Conservation (phyloP, 192 early-diverging fungal species). For the Linnemannia zychae region DNA sequence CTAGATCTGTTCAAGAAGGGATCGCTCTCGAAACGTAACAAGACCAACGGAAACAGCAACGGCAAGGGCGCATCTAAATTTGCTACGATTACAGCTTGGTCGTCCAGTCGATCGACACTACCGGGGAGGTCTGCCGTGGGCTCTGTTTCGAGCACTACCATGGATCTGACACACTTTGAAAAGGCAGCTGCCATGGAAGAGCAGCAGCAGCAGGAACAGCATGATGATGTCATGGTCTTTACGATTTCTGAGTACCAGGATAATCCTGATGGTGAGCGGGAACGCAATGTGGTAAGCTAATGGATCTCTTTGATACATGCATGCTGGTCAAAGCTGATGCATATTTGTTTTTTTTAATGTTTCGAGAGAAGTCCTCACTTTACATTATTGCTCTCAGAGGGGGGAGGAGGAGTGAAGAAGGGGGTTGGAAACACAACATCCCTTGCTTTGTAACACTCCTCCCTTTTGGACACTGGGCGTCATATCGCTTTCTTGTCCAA, state of each 20-base stretch:
- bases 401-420: neutral
- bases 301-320: neutral
- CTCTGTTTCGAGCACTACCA: constrained; percentile 39
- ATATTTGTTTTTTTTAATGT: neutral
- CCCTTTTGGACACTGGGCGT: constrained; percentile 15
- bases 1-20: constrained; percentile 51
- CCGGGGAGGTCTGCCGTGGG: constrained; percentile 14
- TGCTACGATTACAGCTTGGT: constrained; percentile 48
- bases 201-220: neutral
- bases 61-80: constrained; percentile 46
- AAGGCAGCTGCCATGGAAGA: neutral
- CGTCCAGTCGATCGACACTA: constrained; percentile 28
- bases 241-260: constrained; percentile 36
- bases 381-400: neutral
- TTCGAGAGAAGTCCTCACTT: neutral
- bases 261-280: constrained; percentile 56
- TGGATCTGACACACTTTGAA: constrained; percentile 39
- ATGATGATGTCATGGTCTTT: constrained; percentile 34
- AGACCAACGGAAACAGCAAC: neutral
- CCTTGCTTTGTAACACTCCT: constrained; percentile 16
- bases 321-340: too few relatives aligned
- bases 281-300: constrained; percentile 57
- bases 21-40: constrained; percentile 22
- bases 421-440: neutral
- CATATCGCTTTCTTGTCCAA: neutral